Evolutionary conservation across 140 eudicot species (phyloP).

Genomic region (Bidens hawaiensis): DNA sequence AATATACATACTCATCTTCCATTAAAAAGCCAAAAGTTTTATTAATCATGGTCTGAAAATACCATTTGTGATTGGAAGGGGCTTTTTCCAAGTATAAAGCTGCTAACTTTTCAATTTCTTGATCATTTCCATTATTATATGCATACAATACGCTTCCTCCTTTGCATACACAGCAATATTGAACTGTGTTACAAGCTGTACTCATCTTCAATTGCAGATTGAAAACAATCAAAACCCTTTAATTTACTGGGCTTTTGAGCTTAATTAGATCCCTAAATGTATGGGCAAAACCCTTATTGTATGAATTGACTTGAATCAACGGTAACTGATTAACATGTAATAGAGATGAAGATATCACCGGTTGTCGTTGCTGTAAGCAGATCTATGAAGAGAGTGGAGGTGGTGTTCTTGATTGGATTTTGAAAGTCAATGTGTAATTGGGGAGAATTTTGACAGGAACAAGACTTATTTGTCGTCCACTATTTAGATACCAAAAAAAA

Average conservation of each 20-base stretch:
- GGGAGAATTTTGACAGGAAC: neutral
- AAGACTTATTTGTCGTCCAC: neutral
- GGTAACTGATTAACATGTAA: neutral
- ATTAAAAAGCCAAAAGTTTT: slow-evolving; percentile 60
- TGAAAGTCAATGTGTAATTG: neutral
- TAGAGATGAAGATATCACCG: slow-evolving; percentile 3
- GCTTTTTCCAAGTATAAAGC: slow-evolving; percentile 53
- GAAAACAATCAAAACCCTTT: neutral
- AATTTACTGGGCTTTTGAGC: neutral
- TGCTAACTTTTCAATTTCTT: slow-evolving; percentile 62
- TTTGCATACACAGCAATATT: no score
- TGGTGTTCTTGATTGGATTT: slow-evolving; percentile 1
- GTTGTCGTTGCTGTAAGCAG: neutral
- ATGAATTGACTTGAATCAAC: neutral
- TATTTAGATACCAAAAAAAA: no score
- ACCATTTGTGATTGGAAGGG: slow-evolving; percentile 76
- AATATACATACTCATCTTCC: slow-evolving; percentile 61
- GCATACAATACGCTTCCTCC: no score
- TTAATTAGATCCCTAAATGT: neutral
- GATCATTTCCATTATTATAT: slow-evolving; percentile 39
- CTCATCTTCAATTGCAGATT: no score
- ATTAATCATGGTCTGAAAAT: slow-evolving; percentile 52
- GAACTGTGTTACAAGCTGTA: no score
- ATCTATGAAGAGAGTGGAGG: neutral
- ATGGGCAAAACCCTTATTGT: neutral